Evolutionary conservation across 2,329 filamentous ascomycete genomes (phyloP).

Genomic region (Cladophialophora bantiana): DNA sequence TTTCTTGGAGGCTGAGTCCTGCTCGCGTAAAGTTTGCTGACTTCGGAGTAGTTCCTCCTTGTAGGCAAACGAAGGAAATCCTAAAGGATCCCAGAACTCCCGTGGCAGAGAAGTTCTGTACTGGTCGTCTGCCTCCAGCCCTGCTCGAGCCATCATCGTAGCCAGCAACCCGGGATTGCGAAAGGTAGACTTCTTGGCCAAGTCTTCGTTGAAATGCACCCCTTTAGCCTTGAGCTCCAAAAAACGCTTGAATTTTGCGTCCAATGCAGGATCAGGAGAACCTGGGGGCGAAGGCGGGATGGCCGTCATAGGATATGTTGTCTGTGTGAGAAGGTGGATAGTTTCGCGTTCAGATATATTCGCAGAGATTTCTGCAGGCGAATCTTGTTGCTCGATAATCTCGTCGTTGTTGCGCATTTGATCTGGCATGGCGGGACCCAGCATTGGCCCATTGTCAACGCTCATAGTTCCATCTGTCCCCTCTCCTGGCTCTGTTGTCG

Average conservation of each 20-base stretch:
- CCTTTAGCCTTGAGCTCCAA: slow-evolving; percentile 67
- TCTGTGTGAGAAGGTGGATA: slow-evolving; percentile 64
- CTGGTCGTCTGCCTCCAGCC: slow-evolving; percentile 60
- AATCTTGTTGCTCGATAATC: slow-evolving; percentile 20
- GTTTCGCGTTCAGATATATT: slow-evolving; percentile 45
- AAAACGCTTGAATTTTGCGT: slow-evolving; percentile 66
- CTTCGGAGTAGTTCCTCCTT: slow-evolving; percentile 55
- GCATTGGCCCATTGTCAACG: slow-evolving; percentile 26
- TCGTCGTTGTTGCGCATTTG: slow-evolving; percentile 17
- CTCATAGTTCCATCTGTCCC: background rate
- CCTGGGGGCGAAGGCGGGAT: slow-evolving; percentile 57
- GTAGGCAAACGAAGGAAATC: slow-evolving; percentile 53
- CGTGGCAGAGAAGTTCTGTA: slow-evolving; percentile 59
- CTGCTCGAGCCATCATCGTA: slow-evolving; percentile 66
- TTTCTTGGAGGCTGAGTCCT: slow-evolving; percentile 36
- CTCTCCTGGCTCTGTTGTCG: background rate
- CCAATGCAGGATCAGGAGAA: slow-evolving; percentile 53
- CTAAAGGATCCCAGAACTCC: slow-evolving; percentile 50
- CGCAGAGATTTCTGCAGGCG: slow-evolving; percentile 5
- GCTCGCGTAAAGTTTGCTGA: slow-evolving; percentile 48
- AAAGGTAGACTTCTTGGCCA: slow-evolving; percentile 63
- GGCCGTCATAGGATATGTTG: slow-evolving; percentile 53
- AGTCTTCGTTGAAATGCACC: slow-evolving; percentile 68
- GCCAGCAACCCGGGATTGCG: slow-evolving; percentile 65
- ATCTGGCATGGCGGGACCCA: slow-evolving; percentile 37